Percentiles rank a stretch among this genome's conserved stretches.
phyloP scores from a whole-genome alignment of 1,284 basidiomycete genomes.

The Pseudozyma tsukubaensis region DNA sequence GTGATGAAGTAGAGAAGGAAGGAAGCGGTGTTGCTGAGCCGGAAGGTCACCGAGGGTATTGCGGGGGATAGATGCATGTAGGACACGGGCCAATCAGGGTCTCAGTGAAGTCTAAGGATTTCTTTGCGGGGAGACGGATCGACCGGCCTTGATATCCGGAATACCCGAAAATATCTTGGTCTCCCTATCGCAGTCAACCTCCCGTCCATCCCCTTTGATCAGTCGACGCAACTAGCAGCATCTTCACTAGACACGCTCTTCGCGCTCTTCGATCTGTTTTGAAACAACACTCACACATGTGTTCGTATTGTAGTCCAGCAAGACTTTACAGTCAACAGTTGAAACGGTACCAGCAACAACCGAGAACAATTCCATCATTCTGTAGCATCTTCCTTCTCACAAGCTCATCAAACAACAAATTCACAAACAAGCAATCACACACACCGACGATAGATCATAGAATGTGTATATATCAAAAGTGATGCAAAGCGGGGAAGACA shows the following conservation, averaged over 20 bases:
- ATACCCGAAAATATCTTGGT: constrained; percentile 18
- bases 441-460: not conserved
- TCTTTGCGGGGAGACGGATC: constrained; percentile 19
- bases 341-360: too few species aligned
- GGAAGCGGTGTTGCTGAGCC: not conserved
- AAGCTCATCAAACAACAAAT: too few species aligned
- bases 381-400: too few species aligned
- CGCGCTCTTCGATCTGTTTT: too few species aligned
- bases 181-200: not conserved
- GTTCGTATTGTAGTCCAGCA: too few species aligned
- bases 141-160: constrained; percentile 18
- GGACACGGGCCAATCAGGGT: constrained; percentile 18
- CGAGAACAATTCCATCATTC: too few species aligned
- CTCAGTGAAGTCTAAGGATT: not conserved
- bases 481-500: not conserved
- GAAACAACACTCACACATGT: too few species aligned
- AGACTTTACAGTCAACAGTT: too few species aligned
- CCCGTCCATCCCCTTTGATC: not conserved
- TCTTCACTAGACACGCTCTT: too few species aligned
- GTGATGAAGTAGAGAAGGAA: not conserved
- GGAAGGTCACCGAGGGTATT: not conserved
- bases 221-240: too few species aligned
- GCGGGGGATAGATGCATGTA: not conserved
- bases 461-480: constrained; percentile 16
- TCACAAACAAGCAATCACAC: too few species aligned